A percentile compares a stretch with the other conserved stretches of the same genome.
Conservation (phyloP, 2,329 filamentous ascomycete genomes). For the Remersonia thermophila region DNA sequence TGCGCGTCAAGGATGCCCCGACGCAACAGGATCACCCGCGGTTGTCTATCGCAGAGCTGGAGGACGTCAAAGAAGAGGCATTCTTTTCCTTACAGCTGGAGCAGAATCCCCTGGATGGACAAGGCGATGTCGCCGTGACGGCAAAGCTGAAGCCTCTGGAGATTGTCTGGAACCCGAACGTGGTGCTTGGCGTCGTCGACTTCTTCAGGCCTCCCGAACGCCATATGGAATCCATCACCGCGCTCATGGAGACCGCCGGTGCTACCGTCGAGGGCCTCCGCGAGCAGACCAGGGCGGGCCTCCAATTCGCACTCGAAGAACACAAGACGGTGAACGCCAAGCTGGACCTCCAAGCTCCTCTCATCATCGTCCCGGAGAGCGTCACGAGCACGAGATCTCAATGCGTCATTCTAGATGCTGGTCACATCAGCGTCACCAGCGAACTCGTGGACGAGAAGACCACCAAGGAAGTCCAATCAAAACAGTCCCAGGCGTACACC, state of each 20-base stretch:
- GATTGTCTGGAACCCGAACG: constrained; percentile 93
- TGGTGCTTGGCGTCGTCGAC: constrained; percentile 77
- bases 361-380: constrained; percentile 92
- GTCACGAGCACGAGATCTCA: constrained; percentile 70
- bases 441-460: constrained; percentile 88
- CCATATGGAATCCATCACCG: constrained; percentile 96
- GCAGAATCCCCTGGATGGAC: constrained; percentile 85
- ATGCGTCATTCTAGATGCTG: constrained; percentile 89
- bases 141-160: constrained; percentile 92
- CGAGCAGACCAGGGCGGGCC: constrained; percentile 86
- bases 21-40: constrained; percentile 33
- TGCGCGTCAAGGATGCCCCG: constrained; percentile 83
- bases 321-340: constrained; percentile 98
- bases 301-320: constrained; percentile 93
- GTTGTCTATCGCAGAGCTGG: constrained; percentile 42
- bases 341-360: constrained; percentile 83
- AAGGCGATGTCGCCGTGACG: constrained; percentile 80
- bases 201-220: constrained; percentile 95
- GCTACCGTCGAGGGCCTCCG: constrained; percentile 90
- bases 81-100: constrained; percentile 92
- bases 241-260: constrained; percentile 88
- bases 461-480: constrained; percentile 77
- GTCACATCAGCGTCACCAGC: constrained; percentile 88
- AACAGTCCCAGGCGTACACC: constrained; percentile 76
- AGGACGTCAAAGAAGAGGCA: constrained; percentile 44